Conservation (phyloP, 768 basidiomycete species). For the Daedaleopsis nitida region DNA sequence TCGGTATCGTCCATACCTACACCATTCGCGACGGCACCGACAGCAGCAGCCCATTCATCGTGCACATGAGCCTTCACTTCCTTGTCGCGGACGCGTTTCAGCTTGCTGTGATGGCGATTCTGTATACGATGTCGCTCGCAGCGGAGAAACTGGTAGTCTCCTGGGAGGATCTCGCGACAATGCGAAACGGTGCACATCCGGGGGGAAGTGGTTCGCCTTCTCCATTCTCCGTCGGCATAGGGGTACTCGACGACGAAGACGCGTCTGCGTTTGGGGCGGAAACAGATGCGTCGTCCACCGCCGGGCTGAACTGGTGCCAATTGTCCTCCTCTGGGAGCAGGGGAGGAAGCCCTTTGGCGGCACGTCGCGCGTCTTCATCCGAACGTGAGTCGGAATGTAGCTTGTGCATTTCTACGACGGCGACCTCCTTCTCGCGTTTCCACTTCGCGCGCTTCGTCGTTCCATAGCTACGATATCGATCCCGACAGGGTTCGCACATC, state of each 20-base stretch:
- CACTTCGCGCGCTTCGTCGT: constrained; percentile 57
- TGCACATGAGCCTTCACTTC: constrained; percentile 39
- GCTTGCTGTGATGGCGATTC: constrained; percentile 52
- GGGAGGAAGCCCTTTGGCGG: constrained; percentile 40
- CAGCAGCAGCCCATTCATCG: constrained; percentile 23
- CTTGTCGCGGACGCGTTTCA: constrained; percentile 55
- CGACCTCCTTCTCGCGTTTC: constrained; percentile 47
- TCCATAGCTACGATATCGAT: constrained; percentile 53
- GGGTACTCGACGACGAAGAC: neutral
- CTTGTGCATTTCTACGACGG: constrained; percentile 41
- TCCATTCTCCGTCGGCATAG: neutral
- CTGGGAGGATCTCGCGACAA: constrained; percentile 52
- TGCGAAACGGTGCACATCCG: constrained; percentile 62
- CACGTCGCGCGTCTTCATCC: constrained; percentile 42
- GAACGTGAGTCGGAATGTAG: too few relatives aligned
- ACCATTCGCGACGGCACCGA: neutral
- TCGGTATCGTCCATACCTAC: neutral
- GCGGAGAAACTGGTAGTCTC: constrained; percentile 49
- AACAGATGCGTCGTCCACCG: constrained; percentile 6
- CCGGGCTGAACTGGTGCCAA: constrained; percentile 16
- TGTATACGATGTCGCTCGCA: constrained; percentile 60
- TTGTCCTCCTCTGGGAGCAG: constrained; percentile 21
- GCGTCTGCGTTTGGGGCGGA: neutral
- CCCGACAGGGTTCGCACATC: constrained; percentile 41
- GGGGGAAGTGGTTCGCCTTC: constrained; percentile 31